These are phyloP conservation scores for Delonix regia DNA, from an alignment of 306 rosid species.

Conservation along the genomic window DNA sequence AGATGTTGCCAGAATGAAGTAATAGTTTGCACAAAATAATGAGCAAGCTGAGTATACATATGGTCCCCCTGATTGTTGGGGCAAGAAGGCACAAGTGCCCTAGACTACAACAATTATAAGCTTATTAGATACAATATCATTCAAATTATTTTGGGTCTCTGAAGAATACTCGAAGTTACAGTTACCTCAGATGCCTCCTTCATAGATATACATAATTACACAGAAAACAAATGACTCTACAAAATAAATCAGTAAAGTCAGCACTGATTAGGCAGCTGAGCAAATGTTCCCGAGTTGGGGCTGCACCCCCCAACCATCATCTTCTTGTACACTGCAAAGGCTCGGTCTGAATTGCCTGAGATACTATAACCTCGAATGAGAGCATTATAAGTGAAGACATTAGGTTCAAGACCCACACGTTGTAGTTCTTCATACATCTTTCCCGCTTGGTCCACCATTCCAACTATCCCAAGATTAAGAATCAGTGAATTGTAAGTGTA, in stretches of 20 bases:
- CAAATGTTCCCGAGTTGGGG: slow-evolving; percentile 74
- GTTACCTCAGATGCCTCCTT: slow-evolving; percentile 35
- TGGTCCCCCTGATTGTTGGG: slow-evolving; percentile 14
- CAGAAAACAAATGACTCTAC: slow-evolving; percentile 11
- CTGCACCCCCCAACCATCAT: slow-evolving; percentile 92
- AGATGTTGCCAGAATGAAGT: slow-evolving; percentile 15
- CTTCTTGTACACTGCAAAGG: slow-evolving; percentile 77
- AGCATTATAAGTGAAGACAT: slow-evolving; percentile 92
- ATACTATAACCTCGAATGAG: slow-evolving; percentile 82
- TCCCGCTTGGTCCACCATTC: slow-evolving; percentile 82
- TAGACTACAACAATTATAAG: slow-evolving; percentile 26
- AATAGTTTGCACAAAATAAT: slow-evolving; percentile 7
- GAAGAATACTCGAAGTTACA: background rate
- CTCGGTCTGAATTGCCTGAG: slow-evolving; percentile 72
- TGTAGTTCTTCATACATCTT: slow-evolving; percentile 76
- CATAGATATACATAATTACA: slow-evolving; percentile 31
- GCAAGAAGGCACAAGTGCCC: background rate
- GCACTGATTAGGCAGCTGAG: slow-evolving; percentile 82
- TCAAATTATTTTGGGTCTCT: background rate
- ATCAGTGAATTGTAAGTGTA: slow-evolving; percentile 82
- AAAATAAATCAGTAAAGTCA: slow-evolving; percentile 36
- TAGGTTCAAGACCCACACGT: slow-evolving; percentile 77
- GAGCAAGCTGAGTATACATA: background rate
- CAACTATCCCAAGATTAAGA: slow-evolving; percentile 77
- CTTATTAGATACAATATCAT: slow-evolving; percentile 20